phyloP scores from a whole-genome alignment of 1,139 yeast species.

The Sugiyamaella paludigena region DNA sequence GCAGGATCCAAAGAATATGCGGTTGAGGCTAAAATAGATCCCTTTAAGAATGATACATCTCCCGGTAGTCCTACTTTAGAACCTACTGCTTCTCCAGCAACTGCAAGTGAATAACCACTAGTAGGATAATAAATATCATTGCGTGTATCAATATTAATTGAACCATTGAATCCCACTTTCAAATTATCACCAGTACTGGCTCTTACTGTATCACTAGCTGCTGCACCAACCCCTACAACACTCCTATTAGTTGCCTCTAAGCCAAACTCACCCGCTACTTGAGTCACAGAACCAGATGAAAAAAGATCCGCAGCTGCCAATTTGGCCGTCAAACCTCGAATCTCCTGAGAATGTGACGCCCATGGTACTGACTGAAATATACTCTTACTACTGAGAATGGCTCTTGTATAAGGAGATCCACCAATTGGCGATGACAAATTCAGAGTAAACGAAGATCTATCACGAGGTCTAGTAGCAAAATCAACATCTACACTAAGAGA shows the following conservation, averaged over 20 bases:
- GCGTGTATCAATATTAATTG: constrained; percentile 35
- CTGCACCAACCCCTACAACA: constrained; percentile 43
- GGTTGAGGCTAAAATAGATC: constrained; percentile 34
- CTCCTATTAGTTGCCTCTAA: constrained; percentile 51
- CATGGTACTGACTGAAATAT: constrained; percentile 67
- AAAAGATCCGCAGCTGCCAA: background rate
- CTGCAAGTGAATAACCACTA: constrained; percentile 52
- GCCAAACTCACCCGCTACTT: constrained; percentile 46
- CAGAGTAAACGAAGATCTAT: constrained; percentile 57
- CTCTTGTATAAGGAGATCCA: constrained; percentile 51
- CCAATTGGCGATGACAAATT: constrained; percentile 62
- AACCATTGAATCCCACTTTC: constrained; percentile 37
- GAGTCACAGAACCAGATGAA: background rate
- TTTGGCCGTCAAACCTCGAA: constrained; percentile 59
- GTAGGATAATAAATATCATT: constrained; percentile 38
- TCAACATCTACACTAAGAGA: constrained; percentile 71
- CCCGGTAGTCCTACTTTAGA: constrained; percentile 23
- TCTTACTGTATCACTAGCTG: constrained; percentile 37
- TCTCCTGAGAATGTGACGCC: constrained; percentile 58
- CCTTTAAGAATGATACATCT: constrained; percentile 38
- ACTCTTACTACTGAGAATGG: constrained; percentile 54
- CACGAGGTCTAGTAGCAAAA: constrained; percentile 71
- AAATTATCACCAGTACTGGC: constrained; percentile 39
- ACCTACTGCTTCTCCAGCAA: constrained; percentile 61
- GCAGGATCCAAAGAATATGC: constrained; percentile 25